These are phyloP conservation scores for Oldenlandia corymbosa DNA, from an alignment of 257 asterid species.

Conservation along the genomic window DNA sequence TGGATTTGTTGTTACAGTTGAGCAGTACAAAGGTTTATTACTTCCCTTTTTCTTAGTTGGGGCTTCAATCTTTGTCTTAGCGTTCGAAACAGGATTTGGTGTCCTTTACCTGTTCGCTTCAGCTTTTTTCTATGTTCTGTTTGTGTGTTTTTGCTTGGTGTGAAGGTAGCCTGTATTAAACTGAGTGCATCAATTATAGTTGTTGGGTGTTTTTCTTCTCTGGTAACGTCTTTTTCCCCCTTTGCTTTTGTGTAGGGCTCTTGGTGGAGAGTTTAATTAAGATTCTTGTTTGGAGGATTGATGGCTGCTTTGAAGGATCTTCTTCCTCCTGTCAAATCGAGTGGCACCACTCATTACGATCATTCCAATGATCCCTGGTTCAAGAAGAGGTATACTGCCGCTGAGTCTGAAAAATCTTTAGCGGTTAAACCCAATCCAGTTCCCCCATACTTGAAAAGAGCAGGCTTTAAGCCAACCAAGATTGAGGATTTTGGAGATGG, in stretches of 20 bases:
- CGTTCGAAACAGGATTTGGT: no score
- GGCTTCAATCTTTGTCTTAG: no score
- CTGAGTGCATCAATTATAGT: no score
- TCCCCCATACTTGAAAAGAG: conserved; percentile 67
- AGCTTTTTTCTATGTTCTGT: no score
- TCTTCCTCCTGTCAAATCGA: conserved; percentile 34
- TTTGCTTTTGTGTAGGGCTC: neutral
- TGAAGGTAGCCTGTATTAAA: no score
- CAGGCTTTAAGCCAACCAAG: conserved; percentile 79
- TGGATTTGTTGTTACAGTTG: no score
- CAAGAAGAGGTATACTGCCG: conserved; percentile 44
- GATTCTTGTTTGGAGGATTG: neutral
- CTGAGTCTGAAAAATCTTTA: conserved; percentile 54
- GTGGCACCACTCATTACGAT: conserved; percentile 31
- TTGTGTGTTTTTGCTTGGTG: no score
- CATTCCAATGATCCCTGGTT: conserved; percentile 52
- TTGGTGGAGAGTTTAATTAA: neutral
- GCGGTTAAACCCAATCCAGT: conserved; percentile 51
- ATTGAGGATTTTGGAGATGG: conserved; percentile 91
- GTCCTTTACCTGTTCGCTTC: no score
- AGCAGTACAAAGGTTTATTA: no score
- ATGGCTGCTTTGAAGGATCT: conserved; percentile 44
- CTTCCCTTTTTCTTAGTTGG: no score
- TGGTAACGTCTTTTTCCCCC: no score
- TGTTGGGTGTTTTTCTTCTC: neutral